Conservation (phyloP, 2,329 filamentous ascomycete genomes). For the Pestalotiopsis sp. region DNA sequence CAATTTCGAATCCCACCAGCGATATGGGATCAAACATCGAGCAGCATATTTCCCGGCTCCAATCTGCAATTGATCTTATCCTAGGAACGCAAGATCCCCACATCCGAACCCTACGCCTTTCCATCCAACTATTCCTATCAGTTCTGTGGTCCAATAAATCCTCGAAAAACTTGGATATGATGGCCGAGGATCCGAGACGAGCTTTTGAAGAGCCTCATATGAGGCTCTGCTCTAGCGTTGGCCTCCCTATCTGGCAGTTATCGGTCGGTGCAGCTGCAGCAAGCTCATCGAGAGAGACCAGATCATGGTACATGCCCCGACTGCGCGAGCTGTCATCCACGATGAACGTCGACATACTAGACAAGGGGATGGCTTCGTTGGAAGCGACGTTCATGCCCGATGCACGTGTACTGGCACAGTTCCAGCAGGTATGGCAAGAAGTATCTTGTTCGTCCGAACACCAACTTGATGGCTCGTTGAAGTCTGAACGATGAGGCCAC, state of each 20-base stretch:
- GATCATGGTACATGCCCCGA: not conserved
- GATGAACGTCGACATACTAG: not conserved
- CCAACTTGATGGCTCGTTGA: no score
- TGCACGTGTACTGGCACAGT: not conserved
- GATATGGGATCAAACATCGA: not conserved
- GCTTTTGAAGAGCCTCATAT: not conserved
- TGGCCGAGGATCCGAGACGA: not conserved
- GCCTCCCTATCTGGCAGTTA: not conserved
- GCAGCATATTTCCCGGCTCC: not conserved
- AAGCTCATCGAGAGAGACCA: not conserved
- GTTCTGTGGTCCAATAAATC: not conserved
- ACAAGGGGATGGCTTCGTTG: not conserved
- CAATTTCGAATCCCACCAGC: not conserved
- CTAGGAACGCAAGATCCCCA: not conserved
- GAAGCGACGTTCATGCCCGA: not conserved
- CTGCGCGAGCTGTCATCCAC: not conserved
- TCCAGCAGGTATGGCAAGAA: not conserved
- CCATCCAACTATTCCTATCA: not conserved
- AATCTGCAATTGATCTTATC: not conserved
- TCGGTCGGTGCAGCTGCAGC: not conserved
- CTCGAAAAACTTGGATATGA: not conserved
- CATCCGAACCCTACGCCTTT: not conserved
- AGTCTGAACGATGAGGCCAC: not conserved
- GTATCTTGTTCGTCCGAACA: not conserved
- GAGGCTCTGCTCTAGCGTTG: not conserved